A percentile compares a stretch with the other conserved stretches of the same genome.
phyloP scores from a whole-genome alignment of 805 yeast species.

The Candida xiaguanensis region DNA sequence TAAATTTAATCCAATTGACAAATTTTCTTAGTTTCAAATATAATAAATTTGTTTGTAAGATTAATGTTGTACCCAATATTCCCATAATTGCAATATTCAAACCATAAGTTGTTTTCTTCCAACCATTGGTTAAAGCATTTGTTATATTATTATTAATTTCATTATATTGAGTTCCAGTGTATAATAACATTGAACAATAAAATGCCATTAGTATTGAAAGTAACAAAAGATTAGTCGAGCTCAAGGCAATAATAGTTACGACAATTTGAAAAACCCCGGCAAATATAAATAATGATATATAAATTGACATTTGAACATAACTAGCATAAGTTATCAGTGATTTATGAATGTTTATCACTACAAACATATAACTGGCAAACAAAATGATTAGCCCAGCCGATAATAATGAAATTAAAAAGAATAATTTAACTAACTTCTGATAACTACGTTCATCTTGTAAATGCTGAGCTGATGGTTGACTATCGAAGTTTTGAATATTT shows the following conservation, averaged over 20 bases:
- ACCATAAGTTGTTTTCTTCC: constrained; percentile 32
- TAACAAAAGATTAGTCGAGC: constrained; percentile 36
- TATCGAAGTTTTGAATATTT: not conserved
- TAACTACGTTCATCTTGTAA: constrained; percentile 5
- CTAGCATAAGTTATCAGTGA: constrained; percentile 11
- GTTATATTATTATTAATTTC: constrained; percentile 30
- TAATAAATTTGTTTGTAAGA: constrained; percentile 27
- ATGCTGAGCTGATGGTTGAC: not conserved
- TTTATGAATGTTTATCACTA: constrained; percentile 33
- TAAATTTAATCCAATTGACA: constrained; percentile 46
- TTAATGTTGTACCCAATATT: constrained; percentile 33
- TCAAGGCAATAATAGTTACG: constrained; percentile 36
- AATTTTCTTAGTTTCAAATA: constrained; percentile 30
- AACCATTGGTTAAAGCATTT: constrained; percentile 14
- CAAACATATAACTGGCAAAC: constrained; percentile 38
- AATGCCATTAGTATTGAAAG: constrained; percentile 38
- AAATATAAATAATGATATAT: constrained; percentile 46
- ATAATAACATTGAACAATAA: constrained; percentile 40
- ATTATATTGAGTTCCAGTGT: constrained; percentile 44
- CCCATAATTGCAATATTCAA: constrained; percentile 42
- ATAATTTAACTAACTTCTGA: constrained; percentile 9
- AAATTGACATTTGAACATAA: constrained; percentile 34
- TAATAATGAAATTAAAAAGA: constrained; percentile 26
- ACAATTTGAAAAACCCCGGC: constrained; percentile 41
- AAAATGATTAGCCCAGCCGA: constrained; percentile 32